These are phyloP conservation scores for Erythrobasidium hasegawianum DNA, from an alignment of 1,284 basidiomycete species.

Conservation along the genomic window DNA sequence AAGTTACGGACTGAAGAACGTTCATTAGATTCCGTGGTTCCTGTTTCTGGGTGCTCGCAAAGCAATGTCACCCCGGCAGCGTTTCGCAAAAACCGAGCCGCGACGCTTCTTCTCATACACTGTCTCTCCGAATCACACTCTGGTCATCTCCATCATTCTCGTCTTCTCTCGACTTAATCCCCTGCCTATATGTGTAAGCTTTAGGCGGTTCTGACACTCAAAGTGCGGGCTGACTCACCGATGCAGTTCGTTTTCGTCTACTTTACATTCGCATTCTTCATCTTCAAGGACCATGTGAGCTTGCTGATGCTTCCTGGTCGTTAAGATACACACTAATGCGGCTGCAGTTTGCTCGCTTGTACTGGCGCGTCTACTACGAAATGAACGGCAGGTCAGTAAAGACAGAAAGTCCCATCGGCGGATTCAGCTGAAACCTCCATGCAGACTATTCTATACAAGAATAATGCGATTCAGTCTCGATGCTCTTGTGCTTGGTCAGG, in stretches of 20 bases:
- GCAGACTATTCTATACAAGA: constrained; percentile 63
- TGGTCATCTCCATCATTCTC: constrained; percentile 70
- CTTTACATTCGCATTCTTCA: constrained; percentile 49
- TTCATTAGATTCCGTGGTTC: constrained; percentile 34
- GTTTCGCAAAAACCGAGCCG: constrained; percentile 69
- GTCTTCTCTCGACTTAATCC: constrained; percentile 74
- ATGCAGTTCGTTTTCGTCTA: constrained; percentile 45
- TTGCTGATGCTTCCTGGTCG: background rate
- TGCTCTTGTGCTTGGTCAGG: constrained; percentile 60
- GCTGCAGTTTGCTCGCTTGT: constrained; percentile 70
- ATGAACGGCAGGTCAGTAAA: constrained; percentile 43
- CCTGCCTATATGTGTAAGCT: constrained; percentile 55
- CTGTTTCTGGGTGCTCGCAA: constrained; percentile 56
- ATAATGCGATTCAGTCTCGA: constrained; percentile 77
- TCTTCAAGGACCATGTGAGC: constrained; percentile 72
- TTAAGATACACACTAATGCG: constrained; percentile 21
- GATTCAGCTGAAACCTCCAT: constrained; percentile 57
- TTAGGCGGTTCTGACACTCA: too few species aligned
- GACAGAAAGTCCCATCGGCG: background rate
- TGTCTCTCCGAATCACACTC: constrained; percentile 69
- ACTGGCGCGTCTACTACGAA: constrained; percentile 76
- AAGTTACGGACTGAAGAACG: too few species aligned
- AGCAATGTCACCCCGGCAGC: constrained; percentile 71
- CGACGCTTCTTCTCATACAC: constrained; percentile 65
- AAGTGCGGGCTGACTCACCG: constrained; percentile 3